Evolutionary conservation across 2,329 filamentous ascomycete genomes (phyloP).

Genomic region (Diaporthe sp.): DNA sequence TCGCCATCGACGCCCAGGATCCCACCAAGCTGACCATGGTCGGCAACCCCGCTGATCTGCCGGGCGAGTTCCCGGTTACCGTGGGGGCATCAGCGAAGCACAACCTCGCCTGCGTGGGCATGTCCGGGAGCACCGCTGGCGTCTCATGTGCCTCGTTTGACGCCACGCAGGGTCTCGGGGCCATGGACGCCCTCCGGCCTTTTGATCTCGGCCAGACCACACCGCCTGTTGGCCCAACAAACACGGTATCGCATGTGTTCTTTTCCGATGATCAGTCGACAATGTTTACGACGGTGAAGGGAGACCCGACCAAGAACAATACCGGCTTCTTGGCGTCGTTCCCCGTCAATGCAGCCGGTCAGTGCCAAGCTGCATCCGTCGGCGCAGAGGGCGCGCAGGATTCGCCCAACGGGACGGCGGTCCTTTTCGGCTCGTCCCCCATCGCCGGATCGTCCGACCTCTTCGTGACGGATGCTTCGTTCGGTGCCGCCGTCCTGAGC

Average conservation of each 20-base stretch:
- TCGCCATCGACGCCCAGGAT: constrained; percentile 57
- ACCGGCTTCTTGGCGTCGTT: constrained; percentile 70
- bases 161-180: constrained; percentile 53
- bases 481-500: constrained; percentile 66
- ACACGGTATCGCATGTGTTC: constrained; percentile 72
- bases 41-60: constrained; percentile 58
- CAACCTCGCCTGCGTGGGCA: constrained; percentile 61
- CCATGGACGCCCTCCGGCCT: constrained; percentile 60
- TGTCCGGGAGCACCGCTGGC: constrained; percentile 59
- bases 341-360: constrained; percentile 51
- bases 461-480: constrained; percentile 71
- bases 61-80: constrained; percentile 67
- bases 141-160: constrained; percentile 59
- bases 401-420: constrained; percentile 68
- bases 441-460: constrained; percentile 61
- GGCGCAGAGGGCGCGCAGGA: constrained; percentile 50
- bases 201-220: constrained; percentile 69
- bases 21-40: constrained; percentile 60
- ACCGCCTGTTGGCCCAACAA: constrained; percentile 69
- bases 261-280: constrained; percentile 68
- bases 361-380: constrained; percentile 39
- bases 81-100: constrained; percentile 62
- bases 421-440: constrained; percentile 65
- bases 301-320: constrained; percentile 66
- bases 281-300: constrained; percentile 72